Conservation (phyloP, 257 asterid species). For the Forsythia viridissima region DNA sequence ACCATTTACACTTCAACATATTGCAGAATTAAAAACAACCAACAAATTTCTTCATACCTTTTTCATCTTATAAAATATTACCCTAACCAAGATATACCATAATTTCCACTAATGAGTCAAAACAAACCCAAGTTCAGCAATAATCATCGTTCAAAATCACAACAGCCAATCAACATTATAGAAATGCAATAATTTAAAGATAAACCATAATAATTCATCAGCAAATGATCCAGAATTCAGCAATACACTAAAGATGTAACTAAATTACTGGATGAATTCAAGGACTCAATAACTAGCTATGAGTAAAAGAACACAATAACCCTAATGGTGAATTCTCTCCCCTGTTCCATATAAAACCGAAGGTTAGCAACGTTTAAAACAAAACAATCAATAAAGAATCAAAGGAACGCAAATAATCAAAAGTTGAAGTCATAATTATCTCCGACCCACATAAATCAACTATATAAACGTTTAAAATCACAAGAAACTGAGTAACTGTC, state of each 20-base stretch:
- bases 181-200: background rate
- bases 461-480: slow-evolving; percentile 1
- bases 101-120: background rate
- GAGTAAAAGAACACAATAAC: background rate
- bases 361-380: background rate
- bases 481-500: background rate
- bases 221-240: background rate
- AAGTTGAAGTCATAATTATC: background rate
- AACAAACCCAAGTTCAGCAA: background rate
- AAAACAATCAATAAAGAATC: background rate
- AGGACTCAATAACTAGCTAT: background rate
- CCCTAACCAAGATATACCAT: background rate
- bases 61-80: background rate
- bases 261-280: background rate
- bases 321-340: background rate
- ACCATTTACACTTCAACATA: too few relatives aligned
- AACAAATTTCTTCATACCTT: too few relatives aligned
- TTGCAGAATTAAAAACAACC: too few relatives aligned
- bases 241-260: background rate
- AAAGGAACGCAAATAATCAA: background rate
- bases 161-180: background rate
- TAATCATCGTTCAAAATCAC: background rate
- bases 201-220: background rate
- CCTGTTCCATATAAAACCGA: background rate
- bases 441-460: background rate